A percentile compares a stretch with the other conserved stretches of the same genome.
Conservation (phyloP, 495 filamentous ascomycete genomes). For the Xeromyces bisporus region DNA sequence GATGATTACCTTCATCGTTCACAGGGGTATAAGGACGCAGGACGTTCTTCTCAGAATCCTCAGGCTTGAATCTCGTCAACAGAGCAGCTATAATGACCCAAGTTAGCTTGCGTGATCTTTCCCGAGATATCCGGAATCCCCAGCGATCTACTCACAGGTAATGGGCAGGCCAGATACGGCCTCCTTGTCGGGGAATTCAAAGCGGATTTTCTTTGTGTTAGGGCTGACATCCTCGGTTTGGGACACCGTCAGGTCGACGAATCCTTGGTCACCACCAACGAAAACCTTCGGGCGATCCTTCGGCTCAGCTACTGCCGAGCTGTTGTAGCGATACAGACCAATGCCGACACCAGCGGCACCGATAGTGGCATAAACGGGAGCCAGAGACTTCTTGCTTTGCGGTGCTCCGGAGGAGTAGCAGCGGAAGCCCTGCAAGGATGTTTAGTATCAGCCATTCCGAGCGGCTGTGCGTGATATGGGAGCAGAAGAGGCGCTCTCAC, state of each 20-base stretch:
- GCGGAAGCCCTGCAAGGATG: conserved; percentile 30
- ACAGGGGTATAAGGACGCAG: conserved; percentile 86
- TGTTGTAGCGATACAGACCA: conserved; percentile 29
- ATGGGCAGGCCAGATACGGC: conserved; percentile 64
- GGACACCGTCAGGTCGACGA: conserved; percentile 61
- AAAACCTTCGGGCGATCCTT: conserved; percentile 38
- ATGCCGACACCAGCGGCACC: conserved; percentile 25
- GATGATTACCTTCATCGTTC: conserved; percentile 55
- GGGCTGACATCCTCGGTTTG: conserved; percentile 62
- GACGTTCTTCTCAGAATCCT: conserved; percentile 59
- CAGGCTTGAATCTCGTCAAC: conserved; percentile 71
- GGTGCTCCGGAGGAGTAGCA: conserved; percentile 33
- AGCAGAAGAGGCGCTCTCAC: conserved; percentile 15
- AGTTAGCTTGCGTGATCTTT: background rate
- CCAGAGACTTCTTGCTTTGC: conserved; percentile 24
- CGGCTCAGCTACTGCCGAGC: conserved; percentile 16
- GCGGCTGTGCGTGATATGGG: no score
- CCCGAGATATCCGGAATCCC: no score
- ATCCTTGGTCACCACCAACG: conserved; percentile 75
- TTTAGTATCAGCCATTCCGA: no score
- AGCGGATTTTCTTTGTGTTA: conserved; percentile 80
- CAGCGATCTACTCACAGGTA: conserved; percentile 41
- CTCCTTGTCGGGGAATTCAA: conserved; percentile 68
- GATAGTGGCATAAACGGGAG: conserved; percentile 23
- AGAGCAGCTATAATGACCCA: conserved; percentile 41